Evolutionary conservation across 139 green algal genomes (phyloP), one percentile per base, ranked within the genome.

Genomic region (Picochlorum sp.): DNA sequence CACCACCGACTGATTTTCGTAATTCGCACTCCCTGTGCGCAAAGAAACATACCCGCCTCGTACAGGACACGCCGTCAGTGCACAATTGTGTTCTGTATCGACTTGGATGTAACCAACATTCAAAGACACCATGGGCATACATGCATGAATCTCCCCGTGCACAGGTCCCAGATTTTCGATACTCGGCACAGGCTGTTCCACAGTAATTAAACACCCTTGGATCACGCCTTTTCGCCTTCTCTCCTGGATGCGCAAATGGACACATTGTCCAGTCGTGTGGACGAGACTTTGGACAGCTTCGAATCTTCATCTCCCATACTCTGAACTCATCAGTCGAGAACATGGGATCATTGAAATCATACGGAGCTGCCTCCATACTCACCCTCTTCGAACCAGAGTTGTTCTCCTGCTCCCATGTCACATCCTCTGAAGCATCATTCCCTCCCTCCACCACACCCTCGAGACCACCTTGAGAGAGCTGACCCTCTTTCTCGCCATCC

Each of bases 41-140:
- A 72, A 98, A 98, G 78, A 98, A 98, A 82, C 92, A 98, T 20
- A 98, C 90, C 6, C 84, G 82, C 3, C 92, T 82, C 60, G 79
- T 85, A 81, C 92, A 98, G 24, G 28, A 61, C 2, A 67, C 56
- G 1, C 90, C 92, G 67, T 98, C 92, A 34, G 86, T 97, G 81
- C 92, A 98, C 76, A 95, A 84, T 82, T 95, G 88, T 60, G 87
- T 95, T 7, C 86, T 65, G 76, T 97, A 98, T 23, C 91, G 78
- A 2, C 73, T 80, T 15, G 92, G 92, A 69, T 98, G 92, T 65
- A 98, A 77, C 92, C 90, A 97, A 77, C 87, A 96, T 78, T 98
- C 92, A 54, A 98, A 98, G 1, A 98, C 88, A 57, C 91, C 91
- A 62, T 98, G 92, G 0, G 91, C 85, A 70, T 89, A 96, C 0